phyloP scores from a whole-genome alignment of 2,329 filamentous ascomycete species.

The Aspergillus sp. region DNA sequence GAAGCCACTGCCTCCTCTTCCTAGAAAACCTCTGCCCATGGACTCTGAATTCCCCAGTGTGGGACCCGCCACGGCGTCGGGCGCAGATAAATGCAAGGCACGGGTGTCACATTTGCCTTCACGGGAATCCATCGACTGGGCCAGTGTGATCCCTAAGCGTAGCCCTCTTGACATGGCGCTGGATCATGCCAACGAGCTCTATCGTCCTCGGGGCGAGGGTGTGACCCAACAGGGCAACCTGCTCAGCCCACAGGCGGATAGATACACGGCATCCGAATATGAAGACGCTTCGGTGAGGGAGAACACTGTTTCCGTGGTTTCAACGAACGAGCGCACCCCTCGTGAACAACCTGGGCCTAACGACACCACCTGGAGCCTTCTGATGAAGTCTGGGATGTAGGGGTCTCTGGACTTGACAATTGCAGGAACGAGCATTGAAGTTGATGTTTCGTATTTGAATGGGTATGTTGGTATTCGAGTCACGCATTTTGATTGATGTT shows the following conservation, averaged over 20 bases:
- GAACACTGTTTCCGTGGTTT: neutral
- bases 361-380: neutral
- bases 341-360: neutral
- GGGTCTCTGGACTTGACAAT: neutral
- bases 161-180: neutral
- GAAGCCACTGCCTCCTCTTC: neutral
- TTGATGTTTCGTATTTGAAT: no score
- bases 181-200: neutral
- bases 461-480: no score
- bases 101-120: neutral
- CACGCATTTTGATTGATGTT: neutral
- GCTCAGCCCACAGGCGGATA: neutral
- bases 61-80: no score
- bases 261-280: slow-evolving; percentile 12
- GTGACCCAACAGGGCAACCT: slow-evolving; percentile 5
- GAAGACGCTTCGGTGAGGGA: neutral
- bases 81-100: neutral
- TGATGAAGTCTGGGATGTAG: slow-evolving; percentile 3
- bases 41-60: neutral
- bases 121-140: slow-evolving; percentile 4
- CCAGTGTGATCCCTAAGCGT: neutral
- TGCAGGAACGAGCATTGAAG: no score
- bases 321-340: no score
- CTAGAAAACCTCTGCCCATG: neutral
- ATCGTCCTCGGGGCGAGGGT: neutral